Evolutionary conservation across 2,329 filamentous ascomycete species (phyloP), one percentile per base, ranked within the genome.

Genomic region (Calonectria hongkongensis): DNA sequence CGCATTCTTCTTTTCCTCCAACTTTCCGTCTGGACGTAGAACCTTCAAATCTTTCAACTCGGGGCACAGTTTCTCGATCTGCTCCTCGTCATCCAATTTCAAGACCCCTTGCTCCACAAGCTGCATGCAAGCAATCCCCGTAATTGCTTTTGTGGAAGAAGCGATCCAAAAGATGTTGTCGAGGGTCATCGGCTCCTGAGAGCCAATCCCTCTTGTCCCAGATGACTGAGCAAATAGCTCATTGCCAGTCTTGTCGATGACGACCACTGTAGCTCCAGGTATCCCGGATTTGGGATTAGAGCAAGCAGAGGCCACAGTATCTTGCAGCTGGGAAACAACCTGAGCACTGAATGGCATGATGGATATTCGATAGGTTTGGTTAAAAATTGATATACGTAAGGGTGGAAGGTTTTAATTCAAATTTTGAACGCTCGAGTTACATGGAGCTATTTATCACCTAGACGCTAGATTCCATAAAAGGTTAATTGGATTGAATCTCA

Each of bases 101-200:
- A 91, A 75, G 10, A 79, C 74, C 0, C 87, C 89, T 65, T 86
- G 82, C 77, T 92, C 90, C 1, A 91, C 89, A 0, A 90, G 85
- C 79, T 92, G 89, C 88, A 92, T 90, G 58, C 84, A 86, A 0
- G 89, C 88, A 16, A 91, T 80, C 0, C 85, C 88, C 0, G 85
- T 83, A 15, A 91, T 81, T 83, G 90, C 84, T 81, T 92, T 92
- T 18, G 90, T 90, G 77, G 88, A 90, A 0, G 88, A 90, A 0
- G 89, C 89, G 6, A 91, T 84, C 88, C 88, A 91, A 78, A 92
- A 94, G 1, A 91, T 83, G 10, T 85, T 90, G 47, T 94, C 91
- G 0, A 91, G 82, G 0, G 87, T 87, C 88, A 94, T 91, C 4
- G 87, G 84, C 56, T 90, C 87, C 0, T 83, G 75, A 2, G 83